These are phyloP conservation scores for Mortierella sp. DNA, from an alignment of 371 early-diverging fungal genomes.

Conservation along the genomic window DNA sequence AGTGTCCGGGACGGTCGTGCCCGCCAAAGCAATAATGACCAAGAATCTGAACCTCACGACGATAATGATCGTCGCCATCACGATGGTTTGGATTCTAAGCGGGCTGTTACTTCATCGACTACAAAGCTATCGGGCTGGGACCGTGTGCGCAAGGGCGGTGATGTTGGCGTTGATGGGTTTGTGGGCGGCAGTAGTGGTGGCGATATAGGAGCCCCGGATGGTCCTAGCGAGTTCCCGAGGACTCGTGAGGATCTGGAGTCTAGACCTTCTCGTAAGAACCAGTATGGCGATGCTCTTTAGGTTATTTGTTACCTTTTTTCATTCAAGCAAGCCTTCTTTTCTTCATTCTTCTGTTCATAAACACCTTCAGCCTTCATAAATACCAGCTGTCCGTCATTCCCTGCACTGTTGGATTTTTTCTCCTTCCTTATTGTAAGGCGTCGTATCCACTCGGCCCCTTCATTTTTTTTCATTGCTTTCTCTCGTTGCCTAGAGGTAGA, in stretches of 20 bases:
- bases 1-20: slow-evolving; percentile 27
- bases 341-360: neutral
- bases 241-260: slow-evolving; percentile 53
- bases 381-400: no score
- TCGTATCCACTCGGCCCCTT: no score
- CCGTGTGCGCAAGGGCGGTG: slow-evolving; percentile 25
- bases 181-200: neutral
- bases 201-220: slow-evolving; percentile 17
- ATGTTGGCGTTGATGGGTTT: slow-evolving; percentile 6
- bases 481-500: no score
- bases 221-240: slow-evolving; percentile 47
- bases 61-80: slow-evolving; percentile 1
- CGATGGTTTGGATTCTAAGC: neutral
- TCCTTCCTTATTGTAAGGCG: no score
- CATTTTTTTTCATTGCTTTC: no score
- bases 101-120: neutral
- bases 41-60: neutral
- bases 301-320: neutral
- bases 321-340: neutral
- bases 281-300: slow-evolving; percentile 46
- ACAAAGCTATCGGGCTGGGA: slow-evolving; percentile 34
- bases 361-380: neutral
- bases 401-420: no score
- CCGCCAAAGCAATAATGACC: neutral
- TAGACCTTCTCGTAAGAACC: slow-evolving; percentile 28